Evolutionary conservation across 306 rosid genomes (phyloP), one percentile per base, ranked within the genome.

Genomic region (Malus sieversii): DNA sequence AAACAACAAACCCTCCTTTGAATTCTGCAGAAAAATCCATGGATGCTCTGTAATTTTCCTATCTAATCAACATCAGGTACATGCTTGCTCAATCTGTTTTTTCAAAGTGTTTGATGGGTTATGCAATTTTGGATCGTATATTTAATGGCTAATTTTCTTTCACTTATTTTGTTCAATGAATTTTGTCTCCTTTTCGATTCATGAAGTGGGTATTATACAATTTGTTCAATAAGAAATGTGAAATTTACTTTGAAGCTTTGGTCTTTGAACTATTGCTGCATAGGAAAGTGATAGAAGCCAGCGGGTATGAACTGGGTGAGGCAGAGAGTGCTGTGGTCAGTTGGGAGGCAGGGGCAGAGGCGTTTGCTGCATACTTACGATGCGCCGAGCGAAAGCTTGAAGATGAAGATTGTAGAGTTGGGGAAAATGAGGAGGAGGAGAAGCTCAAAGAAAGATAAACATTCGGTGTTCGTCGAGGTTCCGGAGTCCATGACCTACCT

Each of bases 401-500:
- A 73, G 87, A 83, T 75, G 55, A 90, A 81, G 78, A 74, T 89
- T 4, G 70, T 79, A 12, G 90, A 79, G 68, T 57, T 86, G 75
- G 85, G 87, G 81, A 92, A 65, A 82, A 81, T 35, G 70, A 87
- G 89, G 83, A 88, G 76, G 84, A 64, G 63, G 23, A 82, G 19
- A 77, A 81, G 60, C n/a, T 61, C 81, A 18, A 80, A 58, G 57
- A 74, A 30, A 61, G 33, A 81, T 65, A 82, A 85, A 85, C 77
- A 87, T 75, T 63, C 85, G 85, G 84, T 83, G 84, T 78, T 90
- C 59, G 92, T 95, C 13, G 87, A 84, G n/a, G 87, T 92, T 69
- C 98, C 97, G 1, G 93, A 90, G 80, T 86, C 92, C 16, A 57
- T 68, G 32, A 75, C 92, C 20, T 90, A 73, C 79, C 93, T 95